Evolutionary conservation across 1,284 basidiomycete species (phyloP), one percentile per base, ranked within the genome.

Genomic region (Fomitopsis betulina): DNA sequence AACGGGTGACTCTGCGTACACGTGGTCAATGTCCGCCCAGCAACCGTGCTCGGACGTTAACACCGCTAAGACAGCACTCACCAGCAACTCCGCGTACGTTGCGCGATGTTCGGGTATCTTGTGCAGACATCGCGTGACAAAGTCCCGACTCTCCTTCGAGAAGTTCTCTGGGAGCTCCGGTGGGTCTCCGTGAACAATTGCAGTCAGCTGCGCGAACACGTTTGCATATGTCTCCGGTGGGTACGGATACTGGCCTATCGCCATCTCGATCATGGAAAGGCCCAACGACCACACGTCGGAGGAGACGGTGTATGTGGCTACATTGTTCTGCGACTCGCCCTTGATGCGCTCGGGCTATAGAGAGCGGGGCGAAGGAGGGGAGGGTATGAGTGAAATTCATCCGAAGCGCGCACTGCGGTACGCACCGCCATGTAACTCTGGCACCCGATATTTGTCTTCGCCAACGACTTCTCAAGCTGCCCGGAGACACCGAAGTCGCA

Each of bases 261-360:
- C 91, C 61, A 97, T 89, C 74, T 99, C 96, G 67, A 98, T 94
- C 72, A 98, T 90, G 3, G 92, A 91, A 37, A 99, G 79, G 3
- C 96, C 96, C n/a, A 99, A 85, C 10, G 95, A 97, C 96, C 96
- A 99, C 5, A 99, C 93, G 69, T 99, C 96, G 3, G 95, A 97
- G 2, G 95, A 93, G 49, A 98, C 95, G 10, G 94, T 96, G 74
- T 99, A 99, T 1, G 94, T 96, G 30, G 89, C 86, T 30, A 90
- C 75, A 61, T 91, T 87, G 70, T 91, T 91, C 68, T 89, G 89
- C 3, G 91, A 93, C 74, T 97, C 95, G 61, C 94, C 94, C 71
- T 94, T 91, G 73, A 99, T 98, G 32, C 96, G 87, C 72, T 98
- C 96, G 38, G 96, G 96, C 86, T 94, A 67, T 27, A 57, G 32